Evolutionary conservation across 345 rosid species (phyloP).

Genomic region (Sapria himalayana): DNA sequence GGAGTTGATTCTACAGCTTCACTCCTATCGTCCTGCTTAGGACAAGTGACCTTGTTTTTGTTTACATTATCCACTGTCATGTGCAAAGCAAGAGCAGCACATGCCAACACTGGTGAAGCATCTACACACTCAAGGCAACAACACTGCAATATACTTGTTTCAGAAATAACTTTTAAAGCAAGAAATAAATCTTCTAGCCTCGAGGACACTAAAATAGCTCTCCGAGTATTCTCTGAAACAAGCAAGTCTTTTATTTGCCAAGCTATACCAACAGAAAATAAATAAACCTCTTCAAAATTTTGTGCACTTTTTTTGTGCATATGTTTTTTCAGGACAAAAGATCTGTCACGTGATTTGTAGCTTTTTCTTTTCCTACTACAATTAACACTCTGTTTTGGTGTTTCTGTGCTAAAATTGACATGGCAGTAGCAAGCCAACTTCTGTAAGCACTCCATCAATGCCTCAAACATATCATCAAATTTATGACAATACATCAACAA

Average conservation of each 20-base stretch:
- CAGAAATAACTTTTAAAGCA: slow-evolving; percentile 56
- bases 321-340: slow-evolving; percentile 40
- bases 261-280: slow-evolving; percentile 50
- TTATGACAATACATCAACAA: slow-evolving; percentile 33
- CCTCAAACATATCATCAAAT: slow-evolving; percentile 36
- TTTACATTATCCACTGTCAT: slow-evolving; percentile 21
- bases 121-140: slow-evolving; percentile 30
- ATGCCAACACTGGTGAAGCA: slow-evolving; percentile 46
- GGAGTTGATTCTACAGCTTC: slow-evolving; percentile 11
- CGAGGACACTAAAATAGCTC: slow-evolving; percentile 34
- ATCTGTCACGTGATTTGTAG: slow-evolving; percentile 24
- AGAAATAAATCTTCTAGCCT: slow-evolving; percentile 22
- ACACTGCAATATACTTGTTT: slow-evolving; percentile 50
- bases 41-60: slow-evolving; percentile 7
- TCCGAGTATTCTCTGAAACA: slow-evolving; percentile 23
- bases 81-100: slow-evolving; percentile 47
- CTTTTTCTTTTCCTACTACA: slow-evolving; percentile 31
- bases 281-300: slow-evolving; percentile 48
- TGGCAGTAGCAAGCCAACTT: slow-evolving; percentile 62
- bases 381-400: slow-evolving; percentile 22
- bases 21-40: slow-evolving; percentile 10
- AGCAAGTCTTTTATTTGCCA: slow-evolving; percentile 83
- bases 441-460: slow-evolving; percentile 30
- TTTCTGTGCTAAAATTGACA: slow-evolving; percentile 42
- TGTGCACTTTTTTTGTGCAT: slow-evolving; percentile 23